A percentile compares a stretch with the other conserved stretches of the same genome.
These are phyloP conservation scores for Oryza australiensis DNA, from an alignment of 176 grass and related monocot species.

Conservation along the genomic window DNA sequence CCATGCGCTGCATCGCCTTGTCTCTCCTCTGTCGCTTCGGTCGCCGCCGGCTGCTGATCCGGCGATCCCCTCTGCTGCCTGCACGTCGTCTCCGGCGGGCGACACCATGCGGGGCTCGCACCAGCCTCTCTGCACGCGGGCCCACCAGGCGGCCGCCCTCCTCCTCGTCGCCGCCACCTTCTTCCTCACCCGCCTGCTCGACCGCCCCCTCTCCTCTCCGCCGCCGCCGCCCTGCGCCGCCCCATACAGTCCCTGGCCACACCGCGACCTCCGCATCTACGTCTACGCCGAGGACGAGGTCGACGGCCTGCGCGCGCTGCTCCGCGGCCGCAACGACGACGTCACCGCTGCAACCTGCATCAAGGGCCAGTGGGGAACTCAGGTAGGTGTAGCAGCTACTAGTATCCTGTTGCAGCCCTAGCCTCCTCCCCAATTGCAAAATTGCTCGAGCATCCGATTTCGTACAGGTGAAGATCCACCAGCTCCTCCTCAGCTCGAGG, in stretches of 20 bases:
- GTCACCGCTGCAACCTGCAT: conserved; percentile 65
- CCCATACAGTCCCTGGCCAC: conserved; percentile 11
- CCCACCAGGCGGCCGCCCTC: conserved; percentile 61
- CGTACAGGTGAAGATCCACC: conserved; percentile 86
- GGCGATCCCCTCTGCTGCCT: neutral
- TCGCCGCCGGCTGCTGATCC: neutral
- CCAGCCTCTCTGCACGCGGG: conserved; percentile 43
- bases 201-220: conserved; percentile 37
- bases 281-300: conserved; percentile 80
- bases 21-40: neutral
- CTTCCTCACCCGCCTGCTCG: conserved; percentile 72
- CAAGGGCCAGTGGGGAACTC: conserved; percentile 98
- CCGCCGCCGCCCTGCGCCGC: neutral
- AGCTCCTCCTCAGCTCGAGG: conserved; percentile 79
- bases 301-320: conserved; percentile 65
- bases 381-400: conserved; percentile 38
- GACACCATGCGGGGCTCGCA: conserved; percentile 19
- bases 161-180: conserved; percentile 67
- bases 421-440: neutral
- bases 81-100: neutral
- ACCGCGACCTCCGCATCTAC: conserved; percentile 65
- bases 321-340: conserved; percentile 57
- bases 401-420: neutral
- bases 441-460: neutral
- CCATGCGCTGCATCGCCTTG: neutral